Evolutionary conservation across 2,329 filamentous ascomycete genomes (phyloP).

Genomic region (Trichoderma semiorbis): DNA sequence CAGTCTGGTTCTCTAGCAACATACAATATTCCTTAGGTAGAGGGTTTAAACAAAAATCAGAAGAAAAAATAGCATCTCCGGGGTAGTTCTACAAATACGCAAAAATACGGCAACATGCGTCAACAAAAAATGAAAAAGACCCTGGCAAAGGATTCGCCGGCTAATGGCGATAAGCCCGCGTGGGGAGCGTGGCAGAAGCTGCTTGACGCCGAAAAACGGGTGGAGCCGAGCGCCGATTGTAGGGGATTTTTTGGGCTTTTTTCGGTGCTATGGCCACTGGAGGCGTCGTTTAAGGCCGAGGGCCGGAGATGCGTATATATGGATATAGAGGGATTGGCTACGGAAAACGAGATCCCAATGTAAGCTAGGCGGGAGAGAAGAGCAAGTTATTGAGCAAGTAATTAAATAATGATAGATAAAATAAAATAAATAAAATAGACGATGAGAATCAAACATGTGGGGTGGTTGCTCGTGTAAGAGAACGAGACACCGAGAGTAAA

Average conservation of each 20-base stretch:
- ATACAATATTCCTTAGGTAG: background rate
- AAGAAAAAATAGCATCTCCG: background rate
- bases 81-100: too few relatives aligned
- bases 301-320: too few relatives aligned
- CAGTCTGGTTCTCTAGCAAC: background rate
- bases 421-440: too few relatives aligned
- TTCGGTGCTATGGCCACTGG: background rate
- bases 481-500: background rate
- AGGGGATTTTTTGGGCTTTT: background rate
- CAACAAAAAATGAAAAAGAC: background rate
- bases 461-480: background rate
- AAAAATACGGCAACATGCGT: background rate
- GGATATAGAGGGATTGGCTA: too few relatives aligned
- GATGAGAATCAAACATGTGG: background rate
- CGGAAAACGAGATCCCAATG: too few relatives aligned
- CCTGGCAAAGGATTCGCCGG: background rate
- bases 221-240: background rate
- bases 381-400: too few relatives aligned
- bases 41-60: background rate
- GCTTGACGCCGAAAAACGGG: background rate
- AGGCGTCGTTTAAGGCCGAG: background rate
- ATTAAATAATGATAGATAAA: too few relatives aligned
- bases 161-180: background rate
- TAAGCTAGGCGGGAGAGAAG: too few relatives aligned
- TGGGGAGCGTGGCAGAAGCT: background rate